These are phyloP conservation scores for Arthrobotrys iridis DNA, from an alignment of 2,329 filamentous ascomycete genomes.

Conservation along the genomic window DNA sequence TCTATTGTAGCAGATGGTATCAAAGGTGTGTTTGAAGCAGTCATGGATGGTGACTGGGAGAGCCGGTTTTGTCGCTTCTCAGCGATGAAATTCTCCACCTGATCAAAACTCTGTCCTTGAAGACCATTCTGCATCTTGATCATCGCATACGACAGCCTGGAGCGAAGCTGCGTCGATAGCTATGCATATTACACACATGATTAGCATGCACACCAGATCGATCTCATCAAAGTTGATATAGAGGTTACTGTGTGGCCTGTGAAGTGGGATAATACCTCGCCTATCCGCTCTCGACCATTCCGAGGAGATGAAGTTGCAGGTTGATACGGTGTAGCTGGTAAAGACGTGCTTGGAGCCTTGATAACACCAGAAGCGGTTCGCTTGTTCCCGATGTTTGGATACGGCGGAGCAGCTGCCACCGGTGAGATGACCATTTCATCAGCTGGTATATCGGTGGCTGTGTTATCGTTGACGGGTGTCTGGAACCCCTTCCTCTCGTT, in stretches of 20 bases:
- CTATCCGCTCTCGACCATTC: conserved; percentile 51
- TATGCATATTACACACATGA: conserved; percentile 13
- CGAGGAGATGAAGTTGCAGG: conserved; percentile 39
- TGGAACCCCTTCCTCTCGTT: conserved; percentile 9
- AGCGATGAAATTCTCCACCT: conserved; percentile 42
- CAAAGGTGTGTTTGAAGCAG: conserved; percentile 18
- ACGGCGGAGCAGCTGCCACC: conserved; percentile 24
- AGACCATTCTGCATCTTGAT: conserved; percentile 54
- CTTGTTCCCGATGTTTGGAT: conserved; percentile 42
- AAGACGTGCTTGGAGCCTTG: conserved; percentile 44
- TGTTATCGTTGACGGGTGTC: conserved; percentile 17
- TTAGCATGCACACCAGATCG: conserved; percentile 31
- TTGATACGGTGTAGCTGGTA: conserved; percentile 50
- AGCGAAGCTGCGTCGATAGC: conserved; percentile 47
- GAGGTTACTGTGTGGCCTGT: not conserved
- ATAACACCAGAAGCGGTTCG: conserved; percentile 49
- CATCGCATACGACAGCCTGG: conserved; percentile 51
- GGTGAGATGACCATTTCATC: conserved; percentile 41
- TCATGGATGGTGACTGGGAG: conserved; percentile 45
- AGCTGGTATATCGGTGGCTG: not conserved
- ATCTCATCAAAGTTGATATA: not conserved
- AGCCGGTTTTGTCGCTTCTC: conserved; percentile 45
- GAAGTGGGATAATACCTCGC: conserved; percentile 48
- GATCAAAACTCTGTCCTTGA: conserved; percentile 48
- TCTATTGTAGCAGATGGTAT: conserved; percentile 27